These are phyloP conservation scores for Penicillium sp. DNA, from an alignment of 2,329 filamentous ascomycete genomes.

Conservation along the genomic window DNA sequence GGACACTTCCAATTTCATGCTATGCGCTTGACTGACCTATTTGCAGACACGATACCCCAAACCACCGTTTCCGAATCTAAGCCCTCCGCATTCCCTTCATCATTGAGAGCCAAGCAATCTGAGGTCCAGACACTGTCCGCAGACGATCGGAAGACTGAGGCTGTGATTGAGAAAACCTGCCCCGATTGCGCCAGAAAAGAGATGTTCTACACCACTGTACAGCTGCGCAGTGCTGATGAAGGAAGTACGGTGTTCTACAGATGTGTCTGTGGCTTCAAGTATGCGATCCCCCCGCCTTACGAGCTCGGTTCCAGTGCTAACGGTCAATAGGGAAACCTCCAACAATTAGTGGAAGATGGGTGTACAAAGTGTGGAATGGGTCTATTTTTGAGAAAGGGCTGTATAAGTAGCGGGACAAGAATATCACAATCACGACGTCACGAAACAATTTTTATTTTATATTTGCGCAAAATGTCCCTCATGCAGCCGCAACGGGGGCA, in stretches of 20 bases:
- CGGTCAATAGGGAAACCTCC: constrained; percentile 33
- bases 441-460: constrained; percentile 22
- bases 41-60: constrained; percentile 70
- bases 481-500: constrained; percentile 32
- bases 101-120: constrained; percentile 83
- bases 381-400: constrained; percentile 25
- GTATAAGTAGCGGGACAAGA: constrained; percentile 30
- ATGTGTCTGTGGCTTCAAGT: constrained; percentile 86
- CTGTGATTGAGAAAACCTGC: constrained; percentile 69
- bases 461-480: constrained; percentile 17
- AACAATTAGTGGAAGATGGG: constrained; percentile 34
- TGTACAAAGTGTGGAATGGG: constrained; percentile 16
- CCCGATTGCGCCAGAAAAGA: constrained; percentile 78
- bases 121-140: constrained; percentile 79
- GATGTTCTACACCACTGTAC: constrained; percentile 81
- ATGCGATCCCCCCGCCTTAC: constrained; percentile 37
- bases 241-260: constrained; percentile 89
- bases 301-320: constrained; percentile 20
- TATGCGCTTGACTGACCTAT: constrained; percentile 14
- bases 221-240: constrained; percentile 91
- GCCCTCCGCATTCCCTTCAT: constrained; percentile 84
- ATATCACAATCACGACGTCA: constrained; percentile 32
- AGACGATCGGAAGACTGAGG: constrained; percentile 75
- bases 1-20: constrained; percentile 2
- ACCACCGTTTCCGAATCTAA: constrained; percentile 83